A percentile compares a stretch with the other conserved stretches of the same genome.
Conservation (phyloP, 306 rosid species). For the Elaeagnus macrophylla region DNA sequence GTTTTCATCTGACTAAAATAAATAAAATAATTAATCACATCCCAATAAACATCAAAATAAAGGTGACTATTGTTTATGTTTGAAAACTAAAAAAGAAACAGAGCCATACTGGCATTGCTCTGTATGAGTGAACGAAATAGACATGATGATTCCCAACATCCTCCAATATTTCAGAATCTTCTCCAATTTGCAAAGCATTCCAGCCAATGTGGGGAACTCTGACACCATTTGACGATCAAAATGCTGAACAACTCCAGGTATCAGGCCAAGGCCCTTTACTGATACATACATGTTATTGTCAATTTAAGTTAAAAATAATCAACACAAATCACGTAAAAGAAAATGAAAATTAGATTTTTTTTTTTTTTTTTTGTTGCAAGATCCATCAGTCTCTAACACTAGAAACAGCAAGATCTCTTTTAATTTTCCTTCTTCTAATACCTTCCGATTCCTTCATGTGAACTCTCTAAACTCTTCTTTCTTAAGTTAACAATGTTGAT, state of each 20-base stretch:
- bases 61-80: not conserved
- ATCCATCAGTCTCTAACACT: too few relatives aligned
- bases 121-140: constrained; percentile 91
- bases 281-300: constrained; percentile 30
- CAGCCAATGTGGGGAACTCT: constrained; percentile 97
- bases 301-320: constrained; percentile 12
- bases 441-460: too few relatives aligned
- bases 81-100: constrained; percentile 6
- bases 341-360: too few relatives aligned
- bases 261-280: constrained; percentile 91
- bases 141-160: constrained; percentile 72
- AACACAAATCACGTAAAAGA: not conserved
- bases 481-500: too few relatives aligned
- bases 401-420: too few relatives aligned
- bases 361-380: too few relatives aligned
- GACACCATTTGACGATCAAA: constrained; percentile 84
- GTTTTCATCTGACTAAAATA: constrained; percentile 69
- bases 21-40: not conserved
- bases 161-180: constrained; percentile 70
- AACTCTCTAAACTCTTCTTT: too few relatives aligned
- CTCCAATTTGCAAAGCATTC: constrained; percentile 68
- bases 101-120: constrained; percentile 69
- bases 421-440: too few relatives aligned
- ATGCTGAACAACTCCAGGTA: constrained; percentile 85
- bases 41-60: constrained; percentile 13